Percentiles rank a stretch among this genome's conserved stretches.
Conservation (phyloP, 1,139 yeast genomes). For the Zygoascus meyerae region DNA sequence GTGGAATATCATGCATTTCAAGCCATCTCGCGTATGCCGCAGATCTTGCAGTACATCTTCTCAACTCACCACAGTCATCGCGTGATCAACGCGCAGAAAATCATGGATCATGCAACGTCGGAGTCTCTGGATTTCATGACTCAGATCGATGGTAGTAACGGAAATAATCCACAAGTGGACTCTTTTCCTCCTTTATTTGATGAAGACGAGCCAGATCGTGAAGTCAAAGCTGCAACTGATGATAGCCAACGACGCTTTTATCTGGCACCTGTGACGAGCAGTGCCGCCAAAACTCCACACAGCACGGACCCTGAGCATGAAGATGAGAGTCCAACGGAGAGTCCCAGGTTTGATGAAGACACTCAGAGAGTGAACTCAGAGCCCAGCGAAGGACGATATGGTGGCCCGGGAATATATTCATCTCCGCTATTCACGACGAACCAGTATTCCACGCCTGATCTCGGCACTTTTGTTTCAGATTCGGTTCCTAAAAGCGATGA, state of each 20-base stretch:
- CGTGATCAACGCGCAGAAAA: neutral
- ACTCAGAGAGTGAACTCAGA: conserved; percentile 8
- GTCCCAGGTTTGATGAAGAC: conserved; percentile 5
- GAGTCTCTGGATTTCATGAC: neutral
- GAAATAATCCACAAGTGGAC: conserved; percentile 6
- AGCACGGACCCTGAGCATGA: neutral
- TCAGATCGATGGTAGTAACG: neutral
- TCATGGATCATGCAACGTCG: neutral
- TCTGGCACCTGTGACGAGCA: conserved; percentile 3
- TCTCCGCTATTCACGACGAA: conserved; percentile 6
- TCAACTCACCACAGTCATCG: neutral
- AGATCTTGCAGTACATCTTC: neutral
- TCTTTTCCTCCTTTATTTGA: conserved; percentile 9
- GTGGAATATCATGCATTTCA: neutral
- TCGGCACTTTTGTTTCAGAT: neutral
- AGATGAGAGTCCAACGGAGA: neutral
- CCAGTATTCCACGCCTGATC: neutral
- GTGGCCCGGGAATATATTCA: conserved; percentile 1
- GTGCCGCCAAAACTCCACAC: neutral
- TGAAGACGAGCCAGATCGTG: conserved; percentile 2
- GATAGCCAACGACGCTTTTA: neutral
- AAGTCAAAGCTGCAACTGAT: no score
- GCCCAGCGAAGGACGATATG: neutral
- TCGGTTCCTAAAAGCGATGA: neutral
- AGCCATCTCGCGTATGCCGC: neutral